These are phyloP conservation scores for Cryptosporidium andersoni DNA, from an alignment of 169 alveolate species.

Conservation along the genomic window DNA sequence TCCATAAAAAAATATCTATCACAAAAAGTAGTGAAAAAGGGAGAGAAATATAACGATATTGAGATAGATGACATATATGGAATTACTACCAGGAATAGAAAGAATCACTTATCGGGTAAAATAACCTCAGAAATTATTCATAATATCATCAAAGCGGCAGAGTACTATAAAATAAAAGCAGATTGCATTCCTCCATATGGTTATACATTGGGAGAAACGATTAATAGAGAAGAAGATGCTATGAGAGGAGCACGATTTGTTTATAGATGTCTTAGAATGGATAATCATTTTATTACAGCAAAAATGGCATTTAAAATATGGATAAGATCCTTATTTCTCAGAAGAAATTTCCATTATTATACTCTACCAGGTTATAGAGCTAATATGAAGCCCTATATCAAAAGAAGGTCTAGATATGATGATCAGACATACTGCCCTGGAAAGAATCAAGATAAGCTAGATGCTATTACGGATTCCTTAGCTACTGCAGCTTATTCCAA, in stretches of 20 bases:
- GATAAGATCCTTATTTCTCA: constrained; percentile 42
- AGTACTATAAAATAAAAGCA: constrained; percentile 50
- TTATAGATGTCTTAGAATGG: constrained; percentile 69
- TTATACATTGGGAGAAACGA: constrained; percentile 13
- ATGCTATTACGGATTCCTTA: constrained; percentile 47
- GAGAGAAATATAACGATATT: too few relatives aligned
- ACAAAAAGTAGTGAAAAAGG: too few relatives aligned
- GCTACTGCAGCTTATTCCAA: constrained; percentile 52
- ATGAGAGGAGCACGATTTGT: constrained; percentile 67
- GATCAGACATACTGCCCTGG: constrained; percentile 65
- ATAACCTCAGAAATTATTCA: constrained; percentile 29
- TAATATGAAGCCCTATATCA: constrained; percentile 41
- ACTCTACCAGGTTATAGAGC: constrained; percentile 16
- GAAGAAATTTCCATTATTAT: constrained; percentile 25
- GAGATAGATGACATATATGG: too few relatives aligned
- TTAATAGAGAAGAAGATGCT: constrained; percentile 9
- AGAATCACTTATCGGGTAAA: too few relatives aligned
- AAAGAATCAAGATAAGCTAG: constrained; percentile 39
- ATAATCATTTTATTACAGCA: constrained; percentile 55
- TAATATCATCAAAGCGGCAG: constrained; percentile 37
- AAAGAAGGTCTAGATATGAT: constrained; percentile 18
- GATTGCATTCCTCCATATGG: constrained; percentile 58
- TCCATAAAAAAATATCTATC: too few relatives aligned
- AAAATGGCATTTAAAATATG: constrained; percentile 59
- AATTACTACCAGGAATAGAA: too few relatives aligned